A percentile compares a stretch with the other conserved stretches of the same genome.
Conservation (phyloP, 768 basidiomycete species). For the Rhodotorula babjevae region DNA sequence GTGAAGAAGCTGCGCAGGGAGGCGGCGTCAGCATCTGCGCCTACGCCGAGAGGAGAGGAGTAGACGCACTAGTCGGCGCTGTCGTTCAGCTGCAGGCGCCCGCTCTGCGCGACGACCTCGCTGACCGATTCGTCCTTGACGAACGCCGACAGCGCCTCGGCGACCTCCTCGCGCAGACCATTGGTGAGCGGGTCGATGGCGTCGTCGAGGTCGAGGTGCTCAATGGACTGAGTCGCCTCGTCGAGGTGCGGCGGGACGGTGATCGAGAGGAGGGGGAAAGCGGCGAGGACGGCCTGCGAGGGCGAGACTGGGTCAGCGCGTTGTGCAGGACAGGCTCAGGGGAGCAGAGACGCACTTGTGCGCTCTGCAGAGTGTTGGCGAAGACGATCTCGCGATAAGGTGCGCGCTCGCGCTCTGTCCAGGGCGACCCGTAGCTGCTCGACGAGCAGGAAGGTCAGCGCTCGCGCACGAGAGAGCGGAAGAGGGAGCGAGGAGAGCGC, state of each 20-base stretch:
- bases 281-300: slow-evolving; percentile 25
- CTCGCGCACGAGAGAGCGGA: background rate
- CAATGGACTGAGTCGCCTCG: slow-evolving; percentile 2
- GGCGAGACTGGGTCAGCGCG: background rate
- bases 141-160: slow-evolving; percentile 7
- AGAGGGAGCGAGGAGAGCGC: slow-evolving; percentile 48
- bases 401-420: slow-evolving; percentile 77
- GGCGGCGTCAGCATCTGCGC: background rate
- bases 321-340: background rate
- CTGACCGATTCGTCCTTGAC: slow-evolving; percentile 2
- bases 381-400: slow-evolving; percentile 92
- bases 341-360: slow-evolving; percentile 57
- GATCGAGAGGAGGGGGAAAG: background rate
- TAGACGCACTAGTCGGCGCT: slow-evolving; percentile 22
- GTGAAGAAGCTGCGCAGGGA: slow-evolving; percentile 43
- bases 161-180: background rate
- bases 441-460: too few relatives aligned
- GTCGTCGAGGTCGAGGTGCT: background rate
- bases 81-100: slow-evolving; percentile 30
- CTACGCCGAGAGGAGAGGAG: too few relatives aligned
- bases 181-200: background rate
- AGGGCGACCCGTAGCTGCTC: slow-evolving; percentile 44
- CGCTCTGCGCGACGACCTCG: background rate
- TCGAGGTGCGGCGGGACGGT: slow-evolving; percentile 1
- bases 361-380: slow-evolving; percentile 83